phyloP scores from a whole-genome alignment of 2,329 filamentous ascomycete genomes.

The Knufia petricola region DNA sequence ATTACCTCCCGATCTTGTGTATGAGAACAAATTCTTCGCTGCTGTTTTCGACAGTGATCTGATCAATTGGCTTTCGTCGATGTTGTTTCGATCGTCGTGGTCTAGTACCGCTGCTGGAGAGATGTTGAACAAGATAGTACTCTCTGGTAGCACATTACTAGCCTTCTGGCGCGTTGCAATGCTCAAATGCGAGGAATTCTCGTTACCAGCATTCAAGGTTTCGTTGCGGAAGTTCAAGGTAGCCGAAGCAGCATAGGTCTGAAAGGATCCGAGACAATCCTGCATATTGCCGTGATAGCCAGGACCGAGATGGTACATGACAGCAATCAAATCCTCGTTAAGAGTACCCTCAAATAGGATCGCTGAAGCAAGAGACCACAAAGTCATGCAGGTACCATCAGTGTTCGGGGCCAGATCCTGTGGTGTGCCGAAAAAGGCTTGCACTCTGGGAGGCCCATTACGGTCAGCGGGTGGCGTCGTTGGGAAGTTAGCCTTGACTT shows the following conservation, averaged over 20 bases:
- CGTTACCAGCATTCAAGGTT: slow-evolving; percentile 75
- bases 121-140: slow-evolving; percentile 71
- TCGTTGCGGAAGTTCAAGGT: slow-evolving; percentile 86
- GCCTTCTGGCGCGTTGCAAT: slow-evolving; percentile 79
- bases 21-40: slow-evolving; percentile 55
- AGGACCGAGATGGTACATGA: slow-evolving; percentile 80
- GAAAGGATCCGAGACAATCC: slow-evolving; percentile 88
- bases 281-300: slow-evolving; percentile 95
- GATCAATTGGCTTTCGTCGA: slow-evolving; percentile 64
- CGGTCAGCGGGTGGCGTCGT: slow-evolving; percentile 57
- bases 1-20: slow-evolving; percentile 64
- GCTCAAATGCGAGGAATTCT: slow-evolving; percentile 84
- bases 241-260: slow-evolving; percentile 90
- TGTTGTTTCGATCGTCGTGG: slow-evolving; percentile 63
- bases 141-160: slow-evolving; percentile 69
- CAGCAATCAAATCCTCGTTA: slow-evolving; percentile 84
- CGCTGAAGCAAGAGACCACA: slow-evolving; percentile 82
- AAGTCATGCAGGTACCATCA: slow-evolving; percentile 64
- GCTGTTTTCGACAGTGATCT: slow-evolving; percentile 66
- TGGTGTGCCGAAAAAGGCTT: slow-evolving; percentile 89
- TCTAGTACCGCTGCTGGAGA: slow-evolving; percentile 71
- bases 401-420: slow-evolving; percentile 66
- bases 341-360: slow-evolving; percentile 80
- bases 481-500: slow-evolving; percentile 82
- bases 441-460: slow-evolving; percentile 51